Base-by-base conservation (phyloP, 768 basidiomycete genomes). In the Tricholoma furcatifolium region DNA sequence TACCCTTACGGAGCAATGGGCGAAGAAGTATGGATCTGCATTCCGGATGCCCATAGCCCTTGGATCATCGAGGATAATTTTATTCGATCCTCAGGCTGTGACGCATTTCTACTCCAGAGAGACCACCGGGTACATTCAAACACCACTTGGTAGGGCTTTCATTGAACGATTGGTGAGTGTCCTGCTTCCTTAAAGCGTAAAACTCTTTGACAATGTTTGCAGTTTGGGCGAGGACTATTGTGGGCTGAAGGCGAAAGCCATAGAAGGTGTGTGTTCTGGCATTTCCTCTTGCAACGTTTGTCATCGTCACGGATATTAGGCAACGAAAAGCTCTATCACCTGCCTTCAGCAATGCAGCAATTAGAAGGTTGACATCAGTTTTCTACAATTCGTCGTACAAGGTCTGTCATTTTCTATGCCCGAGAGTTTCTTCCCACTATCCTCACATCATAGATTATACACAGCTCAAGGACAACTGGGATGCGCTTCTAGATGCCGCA, bases 321-420 rank as follows among this genome's bases (percentile, higher is more conserved):
- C 80, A 81, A 54, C 69, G 81, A 24, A 80, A 78, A 55, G 72
- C 77, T 0, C 60, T 81, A 8, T 73, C 76, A 0, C 78, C 80
- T 1, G 79, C 79, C 0, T 83, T 83, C 61, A 80, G 74, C 60
- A 79, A 75, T 57, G 71, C 76, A 1, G 75, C 77, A 1, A 77
- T 83, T 40, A 72, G 79, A 14, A 70, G 64, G 24, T 60, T 81
- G 8, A 76, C 73, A 0, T 59, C 69, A 2, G 70, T 81, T 2
- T 82, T 82, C 63, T 78, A 72, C 49, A 79, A 82, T 53, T 74
- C 77, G 0, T 70, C 73, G 1, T 76, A 82, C 60, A 79, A 80
- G 73, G 81, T 77, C 34, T 3, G 40, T 46, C 7, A 15, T 20
- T 20, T 10, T 7, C 27, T 27, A 27, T 27, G 4, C 27, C 11